Evolutionary conservation across 2,329 filamentous ascomycete species (phyloP).

Genomic region (Botryotinia convoluta): DNA sequence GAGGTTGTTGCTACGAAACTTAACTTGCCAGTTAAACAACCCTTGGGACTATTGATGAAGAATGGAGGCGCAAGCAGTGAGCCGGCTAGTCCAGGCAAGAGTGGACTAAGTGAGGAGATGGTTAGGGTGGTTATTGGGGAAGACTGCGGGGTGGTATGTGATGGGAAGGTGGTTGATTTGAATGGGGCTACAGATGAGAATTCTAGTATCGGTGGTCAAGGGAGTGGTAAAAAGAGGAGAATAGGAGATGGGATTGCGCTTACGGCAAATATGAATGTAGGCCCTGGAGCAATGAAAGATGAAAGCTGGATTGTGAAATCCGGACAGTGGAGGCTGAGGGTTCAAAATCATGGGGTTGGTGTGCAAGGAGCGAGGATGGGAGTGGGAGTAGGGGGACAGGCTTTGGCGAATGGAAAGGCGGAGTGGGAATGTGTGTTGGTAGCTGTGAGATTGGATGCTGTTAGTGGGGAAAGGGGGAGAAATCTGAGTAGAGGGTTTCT

Average conservation of each 20-base stretch:
- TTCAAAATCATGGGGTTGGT: slow-evolving; percentile 53
- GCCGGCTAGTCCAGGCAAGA: slow-evolving; percentile 65
- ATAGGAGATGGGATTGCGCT: slow-evolving; percentile 10
- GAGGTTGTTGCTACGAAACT: slow-evolving; percentile 81
- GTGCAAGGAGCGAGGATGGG: slow-evolving; percentile 66
- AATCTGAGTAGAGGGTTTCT: slow-evolving; percentile 68
- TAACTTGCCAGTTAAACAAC: slow-evolving; percentile 60
- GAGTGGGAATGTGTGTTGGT: slow-evolving; percentile 69
- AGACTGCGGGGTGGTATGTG: slow-evolving; percentile 57
- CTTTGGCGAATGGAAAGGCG: slow-evolving; percentile 44
- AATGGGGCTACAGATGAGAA: not conserved
- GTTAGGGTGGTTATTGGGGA: slow-evolving; percentile 63
- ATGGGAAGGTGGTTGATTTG: slow-evolving; percentile 45
- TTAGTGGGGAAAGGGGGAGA: slow-evolving; percentile 61
- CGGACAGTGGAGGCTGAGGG: slow-evolving; percentile 69
- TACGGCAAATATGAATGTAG: not conserved
- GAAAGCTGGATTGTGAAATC: slow-evolving; percentile 59
- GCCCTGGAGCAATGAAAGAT: slow-evolving; percentile 23
- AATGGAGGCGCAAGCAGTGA: slow-evolving; percentile 60
- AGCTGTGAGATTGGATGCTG: slow-evolving; percentile 73
- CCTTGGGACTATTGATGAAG: slow-evolving; percentile 65
- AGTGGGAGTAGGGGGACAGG: slow-evolving; percentile 49
- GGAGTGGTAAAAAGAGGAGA: slow-evolving; percentile 24
- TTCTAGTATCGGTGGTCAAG: not conserved
- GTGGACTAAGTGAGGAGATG: slow-evolving; percentile 65